A percentile compares a stretch with the other conserved stretches of the same genome.
Conservation (phyloP, 805 yeast genomes). For the Saturnispora besseyi region DNA sequence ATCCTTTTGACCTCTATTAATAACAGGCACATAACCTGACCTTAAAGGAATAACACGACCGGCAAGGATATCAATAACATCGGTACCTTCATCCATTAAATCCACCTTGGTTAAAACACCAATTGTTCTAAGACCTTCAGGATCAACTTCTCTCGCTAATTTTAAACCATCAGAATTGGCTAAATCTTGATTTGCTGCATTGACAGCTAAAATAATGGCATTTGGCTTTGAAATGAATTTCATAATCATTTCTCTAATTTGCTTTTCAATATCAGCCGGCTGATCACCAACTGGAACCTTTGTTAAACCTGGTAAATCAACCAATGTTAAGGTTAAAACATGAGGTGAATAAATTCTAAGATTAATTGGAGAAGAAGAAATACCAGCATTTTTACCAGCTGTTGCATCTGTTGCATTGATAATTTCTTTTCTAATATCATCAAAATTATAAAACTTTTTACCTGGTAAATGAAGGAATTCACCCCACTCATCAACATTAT, state of each 20-base stretch:
- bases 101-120: constrained; percentile 96
- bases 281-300: constrained; percentile 99
- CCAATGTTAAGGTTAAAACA: constrained; percentile 86
- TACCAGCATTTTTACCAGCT: constrained; percentile 78
- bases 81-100: constrained; percentile 96
- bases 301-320: constrained; percentile 94
- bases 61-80: constrained; percentile 89
- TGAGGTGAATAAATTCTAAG: constrained; percentile 89
- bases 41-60: constrained; percentile 93
- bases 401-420: constrained; percentile 84
- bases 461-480: constrained; percentile 91
- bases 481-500: constrained; percentile 89
- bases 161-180: constrained; percentile 96
- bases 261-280: constrained; percentile 93
- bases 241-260: constrained; percentile 86
- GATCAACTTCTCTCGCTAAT: constrained; percentile 95
- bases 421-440: constrained; percentile 83
- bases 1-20: constrained; percentile 95
- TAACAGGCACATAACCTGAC: constrained; percentile 94
- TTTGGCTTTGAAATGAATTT: constrained; percentile 93
- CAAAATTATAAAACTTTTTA: constrained; percentile 77
- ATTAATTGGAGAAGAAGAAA: constrained; percentile 87
- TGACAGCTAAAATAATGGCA: constrained; percentile 88
- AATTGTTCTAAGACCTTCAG: constrained; percentile 90
- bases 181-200: constrained; percentile 93